Evolutionary conservation across 1,284 basidiomycete species (phyloP).

Genomic region (Mycena citricolor): DNA sequence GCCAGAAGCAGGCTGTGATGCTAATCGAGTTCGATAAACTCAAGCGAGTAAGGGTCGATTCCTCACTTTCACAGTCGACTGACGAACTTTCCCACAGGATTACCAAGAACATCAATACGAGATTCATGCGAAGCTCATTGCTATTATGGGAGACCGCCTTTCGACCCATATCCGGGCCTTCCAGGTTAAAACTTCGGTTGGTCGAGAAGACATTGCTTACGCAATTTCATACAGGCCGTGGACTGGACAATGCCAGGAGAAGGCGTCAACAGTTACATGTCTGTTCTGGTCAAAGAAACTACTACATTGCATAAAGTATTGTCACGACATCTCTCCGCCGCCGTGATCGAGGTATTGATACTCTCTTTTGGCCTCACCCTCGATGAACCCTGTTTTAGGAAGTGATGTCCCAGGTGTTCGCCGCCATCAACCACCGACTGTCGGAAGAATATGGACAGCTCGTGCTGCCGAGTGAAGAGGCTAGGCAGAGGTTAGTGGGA

Average conservation of each 20-base stretch:
- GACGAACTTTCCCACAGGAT: slow-evolving; percentile 53
- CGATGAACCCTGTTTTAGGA: slow-evolving; percentile 45
- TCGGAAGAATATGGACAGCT: slow-evolving; percentile 82
- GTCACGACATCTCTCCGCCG: slow-evolving; percentile 80
- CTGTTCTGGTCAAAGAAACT: slow-evolving; percentile 92
- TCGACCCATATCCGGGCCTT: slow-evolving; percentile 82
- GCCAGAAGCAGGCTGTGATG: slow-evolving; percentile 92
- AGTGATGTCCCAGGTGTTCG: slow-evolving; percentile 91
- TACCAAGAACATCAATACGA: slow-evolving; percentile 99
- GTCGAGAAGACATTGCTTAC: slow-evolving; percentile 19
- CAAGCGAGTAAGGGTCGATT: slow-evolving; percentile 68
- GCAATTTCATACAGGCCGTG: slow-evolving; percentile 52
- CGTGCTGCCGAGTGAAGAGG: slow-evolving; percentile 77
- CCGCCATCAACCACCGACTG: slow-evolving; percentile 86
- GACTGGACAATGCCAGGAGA: slow-evolving; percentile 71
- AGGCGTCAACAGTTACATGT: slow-evolving; percentile 81
- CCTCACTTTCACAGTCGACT: too few relatives aligned
- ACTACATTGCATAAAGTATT: slow-evolving; percentile 96
- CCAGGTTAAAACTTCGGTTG: slow-evolving; percentile 43
- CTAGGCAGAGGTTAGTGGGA: slow-evolving; percentile 68
- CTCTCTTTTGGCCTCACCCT: slow-evolving; percentile 15
- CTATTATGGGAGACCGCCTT: slow-evolving; percentile 97
- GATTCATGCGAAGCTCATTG: slow-evolving; percentile 95
- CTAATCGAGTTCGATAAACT: slow-evolving; percentile 98
- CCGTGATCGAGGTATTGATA: slow-evolving; percentile 74